These are phyloP conservation scores for Leishmania tropica DNA, from an alignment of 208 protist genomes.

Conservation along the genomic window DNA sequence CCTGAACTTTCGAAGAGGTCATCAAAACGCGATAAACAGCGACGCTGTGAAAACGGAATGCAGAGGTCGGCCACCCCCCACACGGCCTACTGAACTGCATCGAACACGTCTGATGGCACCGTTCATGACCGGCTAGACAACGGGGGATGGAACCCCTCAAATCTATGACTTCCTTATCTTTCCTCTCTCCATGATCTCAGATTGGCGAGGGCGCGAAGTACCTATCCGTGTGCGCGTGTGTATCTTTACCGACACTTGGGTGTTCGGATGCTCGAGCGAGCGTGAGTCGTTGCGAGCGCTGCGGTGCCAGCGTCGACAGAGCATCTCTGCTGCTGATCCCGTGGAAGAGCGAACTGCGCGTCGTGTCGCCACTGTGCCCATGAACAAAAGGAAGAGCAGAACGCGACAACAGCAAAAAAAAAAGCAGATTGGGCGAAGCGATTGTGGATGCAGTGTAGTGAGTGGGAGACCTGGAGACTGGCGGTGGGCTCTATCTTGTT, in stretches of 20 bases:
- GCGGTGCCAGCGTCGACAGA: not conserved
- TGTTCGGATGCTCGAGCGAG: not conserved
- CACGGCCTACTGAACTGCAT: too few species aligned
- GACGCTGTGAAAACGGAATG: not conserved
- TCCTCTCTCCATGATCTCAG: not conserved
- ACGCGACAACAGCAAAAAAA: too few species aligned
- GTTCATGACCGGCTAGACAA: not conserved
- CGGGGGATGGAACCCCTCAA: not conserved
- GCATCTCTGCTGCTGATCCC: not conserved
- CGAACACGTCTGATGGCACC: not conserved
- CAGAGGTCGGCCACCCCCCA: not conserved
- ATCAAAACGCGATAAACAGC: not conserved
- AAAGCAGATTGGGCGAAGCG: not conserved
- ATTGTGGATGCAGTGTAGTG: not conserved
- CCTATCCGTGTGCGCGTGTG: too few species aligned
- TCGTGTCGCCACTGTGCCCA: not conserved
- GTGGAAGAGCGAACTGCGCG: not conserved
- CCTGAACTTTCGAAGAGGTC: too few species aligned
- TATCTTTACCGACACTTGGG: not conserved
- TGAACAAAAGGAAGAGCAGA: not conserved
- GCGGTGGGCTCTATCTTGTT: not conserved
- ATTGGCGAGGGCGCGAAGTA: not conserved
- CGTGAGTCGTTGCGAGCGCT: not conserved
- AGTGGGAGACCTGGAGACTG: not conserved
- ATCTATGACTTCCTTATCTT: not conserved